A percentile compares a stretch with the other conserved stretches of the same genome.
Evolutionary conservation across 805 yeast genomes (phyloP).

Genomic region (Danielozyma ontarioensis): DNA sequence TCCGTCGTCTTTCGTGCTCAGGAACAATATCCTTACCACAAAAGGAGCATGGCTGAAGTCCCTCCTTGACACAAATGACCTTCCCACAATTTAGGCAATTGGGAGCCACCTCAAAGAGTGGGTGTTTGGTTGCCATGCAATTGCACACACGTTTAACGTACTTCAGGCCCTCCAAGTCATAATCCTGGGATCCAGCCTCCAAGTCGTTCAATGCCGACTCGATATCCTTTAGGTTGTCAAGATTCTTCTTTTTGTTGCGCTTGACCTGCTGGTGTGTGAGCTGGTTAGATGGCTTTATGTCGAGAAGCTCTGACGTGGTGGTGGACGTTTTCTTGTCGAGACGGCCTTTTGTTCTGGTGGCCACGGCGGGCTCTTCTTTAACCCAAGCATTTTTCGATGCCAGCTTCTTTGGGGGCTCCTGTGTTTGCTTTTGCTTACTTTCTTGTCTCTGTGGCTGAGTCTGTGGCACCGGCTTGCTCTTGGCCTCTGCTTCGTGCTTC

Average conservation of each 20-base stretch:
- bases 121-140: conserved; percentile 86
- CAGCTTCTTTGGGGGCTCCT: not conserved
- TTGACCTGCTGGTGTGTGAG: conserved; percentile 19
- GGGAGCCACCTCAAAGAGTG: conserved; percentile 84
- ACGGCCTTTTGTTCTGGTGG: conserved; percentile 6
- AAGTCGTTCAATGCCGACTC: conserved; percentile 56
- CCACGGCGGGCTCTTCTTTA: conserved; percentile 1
- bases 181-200: conserved; percentile 26
- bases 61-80: conserved; percentile 86
- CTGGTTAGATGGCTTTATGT: conserved; percentile 28
- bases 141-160: conserved; percentile 45
- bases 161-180: conserved; percentile 2
- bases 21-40: conserved; percentile 70
- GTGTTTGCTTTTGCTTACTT: conserved; percentile 2
- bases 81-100: conserved; percentile 94
- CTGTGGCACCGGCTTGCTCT: not conserved
- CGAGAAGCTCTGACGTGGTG: conserved; percentile 46
- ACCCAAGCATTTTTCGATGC: conserved; percentile 2
- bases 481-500: conserved; percentile 24
- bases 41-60: conserved; percentile 81
- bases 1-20: conserved; percentile 54
- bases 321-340: conserved; percentile 17
- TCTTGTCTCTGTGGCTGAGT: not conserved
- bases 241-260: conserved; percentile 38
- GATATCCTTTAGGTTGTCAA: conserved; percentile 55